Evolutionary conservation across 1,284 basidiomycete genomes (phyloP).

Genomic region (Lignosus rhinocerotis): DNA sequence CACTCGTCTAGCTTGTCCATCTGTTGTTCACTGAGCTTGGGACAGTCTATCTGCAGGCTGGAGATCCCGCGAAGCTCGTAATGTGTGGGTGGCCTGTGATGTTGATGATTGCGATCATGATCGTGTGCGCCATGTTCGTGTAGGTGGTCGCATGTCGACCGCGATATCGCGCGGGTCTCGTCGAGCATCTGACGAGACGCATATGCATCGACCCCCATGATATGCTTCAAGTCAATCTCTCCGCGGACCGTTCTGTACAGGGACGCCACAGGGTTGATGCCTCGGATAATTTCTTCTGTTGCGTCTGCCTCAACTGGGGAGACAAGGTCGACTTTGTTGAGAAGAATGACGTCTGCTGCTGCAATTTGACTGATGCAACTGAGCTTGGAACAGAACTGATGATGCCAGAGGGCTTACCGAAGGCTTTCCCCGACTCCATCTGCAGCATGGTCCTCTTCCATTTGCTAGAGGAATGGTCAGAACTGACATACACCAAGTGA

Average conservation of each 20-base stretch:
- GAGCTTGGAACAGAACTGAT: background rate
- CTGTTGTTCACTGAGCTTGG: constrained; percentile 48
- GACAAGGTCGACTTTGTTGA: constrained; percentile 87
- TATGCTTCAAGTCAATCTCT: constrained; percentile 66
- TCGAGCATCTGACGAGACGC: constrained; percentile 37
- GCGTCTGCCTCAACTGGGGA: constrained; percentile 38
- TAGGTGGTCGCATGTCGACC: constrained; percentile 29
- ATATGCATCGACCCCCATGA: constrained; percentile 84
- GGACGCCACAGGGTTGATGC: constrained; percentile 77
- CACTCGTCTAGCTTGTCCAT: constrained; percentile 68
- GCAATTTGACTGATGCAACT: constrained; percentile 79
- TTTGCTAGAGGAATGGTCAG: constrained; percentile 58
- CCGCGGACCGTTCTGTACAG: constrained; percentile 71
- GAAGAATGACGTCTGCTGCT: constrained; percentile 82
- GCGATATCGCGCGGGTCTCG: constrained; percentile 1
- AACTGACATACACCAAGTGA: background rate
- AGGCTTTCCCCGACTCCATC: constrained; percentile 78
- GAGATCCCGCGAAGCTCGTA: constrained; percentile 74
- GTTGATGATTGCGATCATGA: constrained; percentile 32
- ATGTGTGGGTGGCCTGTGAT: constrained; percentile 40
- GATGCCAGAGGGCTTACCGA: constrained; percentile 45
- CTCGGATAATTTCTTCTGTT: constrained; percentile 62
- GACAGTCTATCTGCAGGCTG: constrained; percentile 68
- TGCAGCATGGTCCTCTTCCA: constrained; percentile 69
- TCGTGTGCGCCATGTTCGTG: constrained; percentile 37